Base-by-base conservation (phyloP, 306 rosid genomes). In the Astragalus glycyphyllos region DNA sequence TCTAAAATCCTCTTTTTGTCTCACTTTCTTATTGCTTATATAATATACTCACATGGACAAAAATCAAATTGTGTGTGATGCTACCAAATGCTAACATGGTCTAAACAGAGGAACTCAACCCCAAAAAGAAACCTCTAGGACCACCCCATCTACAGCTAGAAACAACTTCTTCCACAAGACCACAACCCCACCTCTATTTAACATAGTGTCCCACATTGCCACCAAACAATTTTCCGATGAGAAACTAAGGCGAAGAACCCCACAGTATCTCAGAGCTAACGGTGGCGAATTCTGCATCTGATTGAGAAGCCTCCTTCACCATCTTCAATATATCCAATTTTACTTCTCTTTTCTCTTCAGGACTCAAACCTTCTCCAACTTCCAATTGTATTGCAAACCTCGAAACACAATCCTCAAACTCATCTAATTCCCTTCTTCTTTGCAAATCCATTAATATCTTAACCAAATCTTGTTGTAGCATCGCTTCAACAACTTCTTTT, bases 331-430 rank as follows among this genome's bases (percentile, higher is more conserved):
- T 77, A 16, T 86, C 83, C 74, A 70, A 20, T 57, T 86, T 88
- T 6, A 86, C 26, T 37, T 77, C 90, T 23, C 70, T 66, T 29
- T 80, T 90, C 83, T 90, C 96, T 34, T 65, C 73, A 9, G 42
- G 1, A 15, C 68, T 75, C 85, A 86, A 63, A 7, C 94, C 88
- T 61, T 88, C 92, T 1, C 96, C 94, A 3, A 81, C 83, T 61
- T 86, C 83, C 16, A 88, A 15, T 50, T 82, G 86, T 17, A 84
- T 78, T n/a, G 87, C 83, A 41, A 90, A 85, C 56, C 73, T 82
- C 8, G 82, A 74, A 50, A 90, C 94, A 65, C 91, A 84, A 11
- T 72, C 65, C 11, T 8, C 86, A 61, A 81, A 84, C 20, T 54
- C 71, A 60, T 14, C 12, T 14, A n/a, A 2, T 56, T 37, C 69